Conservation (phyloP, 306 rosid species). For the Canavalia gladiata region DNA sequence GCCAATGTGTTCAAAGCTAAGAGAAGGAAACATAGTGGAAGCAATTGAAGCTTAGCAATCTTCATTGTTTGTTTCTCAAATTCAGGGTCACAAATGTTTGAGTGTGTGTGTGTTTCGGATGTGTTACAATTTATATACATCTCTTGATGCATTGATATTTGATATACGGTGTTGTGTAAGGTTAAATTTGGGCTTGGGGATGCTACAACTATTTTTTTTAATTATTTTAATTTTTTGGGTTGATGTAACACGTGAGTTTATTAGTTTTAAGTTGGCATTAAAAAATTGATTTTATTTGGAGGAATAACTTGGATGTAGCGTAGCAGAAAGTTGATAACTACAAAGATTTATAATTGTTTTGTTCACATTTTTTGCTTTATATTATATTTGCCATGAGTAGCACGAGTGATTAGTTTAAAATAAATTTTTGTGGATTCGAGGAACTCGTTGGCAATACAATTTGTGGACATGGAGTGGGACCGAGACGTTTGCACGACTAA, state of each 20-base stretch:
- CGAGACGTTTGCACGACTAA: too few species aligned
- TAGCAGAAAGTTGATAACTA: not conserved
- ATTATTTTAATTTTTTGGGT: not conserved
- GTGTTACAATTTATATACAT: not conserved
- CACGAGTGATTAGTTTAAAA: not conserved
- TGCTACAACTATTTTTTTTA: too few species aligned
- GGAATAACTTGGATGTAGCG: too few species aligned
- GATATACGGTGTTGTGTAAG: not conserved
- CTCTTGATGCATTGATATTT: not conserved
- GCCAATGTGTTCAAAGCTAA: slow-evolving; percentile 7
- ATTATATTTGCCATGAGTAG: slow-evolving; percentile 23
- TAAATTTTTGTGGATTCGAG: not conserved
- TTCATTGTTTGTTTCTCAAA: slow-evolving; percentile 38
- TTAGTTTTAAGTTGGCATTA: not conserved
- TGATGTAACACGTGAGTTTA: not conserved
- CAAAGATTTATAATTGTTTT: not conserved
- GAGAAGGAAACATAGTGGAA: slow-evolving; percentile 37
- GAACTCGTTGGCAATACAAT: not conserved
- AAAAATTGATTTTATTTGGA: not conserved
- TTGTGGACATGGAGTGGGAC: not conserved
- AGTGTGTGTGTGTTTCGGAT: not conserved
- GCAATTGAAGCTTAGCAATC: not conserved
- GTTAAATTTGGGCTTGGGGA: not conserved
- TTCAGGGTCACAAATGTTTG: not conserved
- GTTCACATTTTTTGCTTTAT: not conserved